A percentile compares a stretch with the other conserved stretches of the same genome.
These are phyloP conservation scores for Boechera retrofracta DNA, from an alignment of 345 rosid species.

Conservation along the genomic window DNA sequence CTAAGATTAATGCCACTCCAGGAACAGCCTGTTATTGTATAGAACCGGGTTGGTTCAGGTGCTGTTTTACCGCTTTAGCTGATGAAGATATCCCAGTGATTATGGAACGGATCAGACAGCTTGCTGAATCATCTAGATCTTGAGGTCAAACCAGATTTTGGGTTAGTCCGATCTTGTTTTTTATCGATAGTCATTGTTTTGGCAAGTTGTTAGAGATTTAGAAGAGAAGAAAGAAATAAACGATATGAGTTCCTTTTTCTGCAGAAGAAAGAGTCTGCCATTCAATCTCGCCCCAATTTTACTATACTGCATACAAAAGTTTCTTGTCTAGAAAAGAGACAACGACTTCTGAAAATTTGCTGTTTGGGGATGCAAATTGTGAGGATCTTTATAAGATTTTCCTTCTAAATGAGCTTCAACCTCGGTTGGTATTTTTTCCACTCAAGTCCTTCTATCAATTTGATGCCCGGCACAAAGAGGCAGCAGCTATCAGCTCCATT, in stretches of 20 bases:
- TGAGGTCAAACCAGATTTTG: constrained; percentile 39
- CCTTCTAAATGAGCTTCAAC: constrained; percentile 53
- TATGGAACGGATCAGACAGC: constrained; percentile 60
- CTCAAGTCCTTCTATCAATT: constrained; percentile 59
- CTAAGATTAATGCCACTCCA: constrained; percentile 86
- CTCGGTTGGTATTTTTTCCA: constrained; percentile 57
- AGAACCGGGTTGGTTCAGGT: constrained; percentile 96
- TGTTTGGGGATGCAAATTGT: constrained; percentile 18
- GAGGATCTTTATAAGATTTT: constrained; percentile 17
- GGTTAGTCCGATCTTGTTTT: neutral
- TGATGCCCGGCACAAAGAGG: constrained; percentile 58
- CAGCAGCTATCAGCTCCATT: constrained; percentile 58
- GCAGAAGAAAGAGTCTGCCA: constrained; percentile 25
- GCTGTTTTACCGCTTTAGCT: constrained; percentile 74
- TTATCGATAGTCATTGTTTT: neutral
- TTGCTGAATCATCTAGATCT: constrained; percentile 56
- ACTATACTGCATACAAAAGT: constrained; percentile 30
- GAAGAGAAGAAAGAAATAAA: constrained; percentile 25
- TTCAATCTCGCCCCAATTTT: constrained; percentile 27
- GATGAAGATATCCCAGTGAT: constrained; percentile 68
- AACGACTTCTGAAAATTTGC: neutral
- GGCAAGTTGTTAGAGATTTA: constrained; percentile 15
- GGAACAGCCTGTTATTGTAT: constrained; percentile 92
- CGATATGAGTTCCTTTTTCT: constrained; percentile 2
- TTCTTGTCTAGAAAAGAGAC: constrained; percentile 30